phyloP scores from a whole-genome alignment of 139 green algal genomes.

The Medakamo hakoo region DNA sequence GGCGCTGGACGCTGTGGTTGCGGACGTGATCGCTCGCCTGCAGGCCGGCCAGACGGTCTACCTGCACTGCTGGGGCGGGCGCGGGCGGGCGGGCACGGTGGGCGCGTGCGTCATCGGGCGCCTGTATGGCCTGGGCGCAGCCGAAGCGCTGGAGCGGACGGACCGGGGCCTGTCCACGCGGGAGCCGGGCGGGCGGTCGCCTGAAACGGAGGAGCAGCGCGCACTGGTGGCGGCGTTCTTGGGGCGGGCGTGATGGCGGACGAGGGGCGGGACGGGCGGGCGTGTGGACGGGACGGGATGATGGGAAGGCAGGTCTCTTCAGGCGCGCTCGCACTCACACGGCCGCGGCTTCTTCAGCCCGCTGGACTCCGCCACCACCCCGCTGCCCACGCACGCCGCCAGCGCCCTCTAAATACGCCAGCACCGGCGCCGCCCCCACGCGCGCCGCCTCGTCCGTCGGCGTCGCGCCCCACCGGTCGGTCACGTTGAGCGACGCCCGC shows the following conservation, averaged over 20 bases:
- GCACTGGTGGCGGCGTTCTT: slow-evolving; percentile 33
- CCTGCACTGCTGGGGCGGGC: slow-evolving; percentile 75
- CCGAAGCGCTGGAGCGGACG: slow-evolving; percentile 52
- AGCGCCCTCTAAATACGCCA: neutral
- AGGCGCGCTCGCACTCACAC: no score
- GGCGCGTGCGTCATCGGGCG: slow-evolving; percentile 50
- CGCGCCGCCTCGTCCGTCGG: slow-evolving; percentile 26
- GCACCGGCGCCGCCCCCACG: slow-evolving; percentile 14
- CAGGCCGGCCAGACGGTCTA: slow-evolving; percentile 46
- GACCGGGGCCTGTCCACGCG: slow-evolving; percentile 53
- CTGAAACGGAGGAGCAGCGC: slow-evolving; percentile 52
- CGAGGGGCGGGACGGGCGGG: no score
- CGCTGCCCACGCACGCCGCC: neutral
- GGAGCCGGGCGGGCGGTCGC: slow-evolving; percentile 27
- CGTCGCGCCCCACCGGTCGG: slow-evolving; percentile 27
- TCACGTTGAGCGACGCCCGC: slow-evolving; percentile 4
- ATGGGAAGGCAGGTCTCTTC: no score
- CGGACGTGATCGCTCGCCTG: slow-evolving; percentile 27
- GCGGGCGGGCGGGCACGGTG: slow-evolving; percentile 56
- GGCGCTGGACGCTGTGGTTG: slow-evolving; percentile 13
- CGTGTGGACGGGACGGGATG: no score
- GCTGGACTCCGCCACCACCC: no score
- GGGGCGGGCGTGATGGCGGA: neutral
- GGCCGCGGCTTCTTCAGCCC: no score
- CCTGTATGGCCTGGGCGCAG: slow-evolving; percentile 35